Evolutionary conservation across 2,329 filamentous ascomycete species (phyloP).

Genomic region (Cordyceps fumosorosea): DNA sequence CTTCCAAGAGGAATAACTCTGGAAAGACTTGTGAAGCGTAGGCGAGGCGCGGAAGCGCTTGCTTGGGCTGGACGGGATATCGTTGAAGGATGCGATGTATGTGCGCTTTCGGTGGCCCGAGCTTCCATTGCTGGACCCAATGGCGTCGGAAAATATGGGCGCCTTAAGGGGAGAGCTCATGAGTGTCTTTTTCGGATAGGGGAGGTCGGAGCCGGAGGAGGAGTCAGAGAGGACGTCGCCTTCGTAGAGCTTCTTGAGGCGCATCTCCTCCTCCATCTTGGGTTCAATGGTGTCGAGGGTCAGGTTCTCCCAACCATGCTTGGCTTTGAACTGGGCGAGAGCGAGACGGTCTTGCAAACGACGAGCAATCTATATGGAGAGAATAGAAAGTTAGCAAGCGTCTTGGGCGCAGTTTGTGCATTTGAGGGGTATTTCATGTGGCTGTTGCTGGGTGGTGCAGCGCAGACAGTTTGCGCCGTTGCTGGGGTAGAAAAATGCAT

Average conservation of each 20-base stretch:
- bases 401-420: neutral
- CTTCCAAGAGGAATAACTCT: constrained; percentile 62
- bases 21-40: constrained; percentile 51
- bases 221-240: constrained; percentile 80
- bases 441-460: neutral
- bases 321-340: constrained; percentile 93
- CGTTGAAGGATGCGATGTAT: constrained; percentile 53
- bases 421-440: neutral
- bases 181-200: constrained; percentile 60
- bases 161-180: constrained; percentile 82
- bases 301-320: constrained; percentile 90
- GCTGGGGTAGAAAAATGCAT: constrained; percentile 1
- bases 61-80: constrained; percentile 48
- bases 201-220: constrained; percentile 76
- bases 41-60: constrained; percentile 65
- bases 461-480: neutral
- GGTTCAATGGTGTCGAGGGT: constrained; percentile 82
- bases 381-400: neutral
- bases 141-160: constrained; percentile 76
- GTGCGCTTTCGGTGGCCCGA: constrained; percentile 59
- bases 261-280: constrained; percentile 71
- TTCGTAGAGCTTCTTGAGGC: constrained; percentile 61
- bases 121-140: constrained; percentile 64
- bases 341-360: constrained; percentile 90
- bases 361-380: constrained; percentile 76